Base-by-base conservation (phyloP, 2,329 filamentous ascomycete genomes). In the Aspergillus glaucus region DNA sequence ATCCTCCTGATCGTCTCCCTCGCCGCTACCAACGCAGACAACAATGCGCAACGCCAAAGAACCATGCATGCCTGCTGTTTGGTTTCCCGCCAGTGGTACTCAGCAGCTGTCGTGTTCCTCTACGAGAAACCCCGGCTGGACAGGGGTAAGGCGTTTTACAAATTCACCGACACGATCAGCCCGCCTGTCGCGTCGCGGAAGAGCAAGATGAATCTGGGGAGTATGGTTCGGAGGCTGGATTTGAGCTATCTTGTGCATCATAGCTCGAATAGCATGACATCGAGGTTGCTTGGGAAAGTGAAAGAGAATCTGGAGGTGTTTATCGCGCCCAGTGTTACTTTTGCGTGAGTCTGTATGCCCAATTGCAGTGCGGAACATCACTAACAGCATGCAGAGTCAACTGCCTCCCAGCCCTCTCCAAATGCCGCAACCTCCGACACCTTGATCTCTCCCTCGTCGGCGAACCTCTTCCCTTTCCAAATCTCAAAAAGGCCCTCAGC, bases 161-260 rank as follows among this genome's bases (percentile, higher is more conserved):
- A 69, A 2, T 85, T 85, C 58, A 71, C 76, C 3, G 65, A 67
- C 22, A 77, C 79, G 0, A 71, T 84, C 39, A 79, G 76, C 50
- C 79, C 80, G 1, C 74, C 62, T 6, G 45, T 64, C 28, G 61
- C 61, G 6, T 70, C 76, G 24, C 74, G 74, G 28, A 74, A 72
- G 48, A 75, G 71, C 45, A 73, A 74, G 12, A 55, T 77, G 37
- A 62, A 67, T 36, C 56, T 75, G 17, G 74, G 76, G 0, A 65
- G 65, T n/a, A 62, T 81, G 41, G 76, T 85, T 12, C 73, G 72
- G 32, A 60, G 65, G 9, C 67, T 85, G 34, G 71, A 82, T 56
- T 70, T 85, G 63, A 70, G 72, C 9, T 55, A 62, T 37, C 73
- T 85, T 14, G 79, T 83, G 2, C 79, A 84, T 55, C 77, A 83